Conservation (phyloP, 805 yeast genomes). For the Zygotorulaspora sp. region DNA sequence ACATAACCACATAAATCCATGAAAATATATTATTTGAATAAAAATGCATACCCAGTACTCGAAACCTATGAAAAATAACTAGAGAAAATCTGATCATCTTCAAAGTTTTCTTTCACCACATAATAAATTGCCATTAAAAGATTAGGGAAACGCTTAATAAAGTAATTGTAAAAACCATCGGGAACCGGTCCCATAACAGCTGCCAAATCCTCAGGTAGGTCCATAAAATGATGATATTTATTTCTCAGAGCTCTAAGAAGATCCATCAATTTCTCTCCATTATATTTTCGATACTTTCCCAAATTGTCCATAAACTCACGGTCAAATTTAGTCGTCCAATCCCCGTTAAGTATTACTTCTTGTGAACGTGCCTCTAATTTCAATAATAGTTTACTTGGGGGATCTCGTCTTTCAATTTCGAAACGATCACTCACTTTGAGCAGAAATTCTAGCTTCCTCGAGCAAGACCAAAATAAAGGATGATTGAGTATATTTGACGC, state of each 20-base stretch:
- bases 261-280: conserved; percentile 74
- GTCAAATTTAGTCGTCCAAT: conserved; percentile 80
- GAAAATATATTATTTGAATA: too few species aligned
- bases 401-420: conserved; percentile 78
- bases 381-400: conserved; percentile 57
- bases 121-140: conserved; percentile 70
- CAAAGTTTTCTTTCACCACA: conserved; percentile 52
- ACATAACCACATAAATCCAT: too few species aligned
- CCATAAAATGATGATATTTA: conserved; percentile 92
- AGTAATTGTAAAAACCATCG: conserved; percentile 76
- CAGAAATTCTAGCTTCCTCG: conserved; percentile 75
- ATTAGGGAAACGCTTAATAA: conserved; percentile 69
- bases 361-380: conserved; percentile 50
- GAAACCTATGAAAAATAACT: conserved; percentile 32
- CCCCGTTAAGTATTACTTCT: conserved; percentile 51
- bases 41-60: too few species aligned
- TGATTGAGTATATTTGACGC: conserved; percentile 66
- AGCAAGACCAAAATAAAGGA: conserved; percentile 81
- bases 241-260: conserved; percentile 83
- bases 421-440: conserved; percentile 86
- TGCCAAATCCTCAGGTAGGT: conserved; percentile 66
- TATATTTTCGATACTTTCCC: conserved; percentile 88
- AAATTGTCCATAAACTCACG: conserved; percentile 70
- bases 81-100: conserved; percentile 58
- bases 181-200: conserved; percentile 74